These are phyloP conservation scores for Allium fistulosum DNA, from an alignment of 106 monocot species.

Conservation along the genomic window DNA sequence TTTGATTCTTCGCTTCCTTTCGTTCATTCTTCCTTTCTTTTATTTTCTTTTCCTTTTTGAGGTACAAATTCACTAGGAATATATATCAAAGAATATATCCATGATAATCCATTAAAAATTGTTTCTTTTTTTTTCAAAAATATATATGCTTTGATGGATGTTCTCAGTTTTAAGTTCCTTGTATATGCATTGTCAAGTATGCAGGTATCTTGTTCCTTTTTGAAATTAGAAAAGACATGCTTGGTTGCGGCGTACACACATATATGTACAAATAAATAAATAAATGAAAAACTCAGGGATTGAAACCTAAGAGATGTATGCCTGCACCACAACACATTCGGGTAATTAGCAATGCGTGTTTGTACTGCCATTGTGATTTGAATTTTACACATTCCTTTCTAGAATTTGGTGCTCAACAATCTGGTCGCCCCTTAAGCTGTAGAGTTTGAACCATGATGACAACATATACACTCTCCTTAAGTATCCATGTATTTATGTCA, in stretches of 20 bases:
- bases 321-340: background rate
- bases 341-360: background rate
- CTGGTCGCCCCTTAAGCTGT: background rate
- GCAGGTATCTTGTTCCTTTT: background rate
- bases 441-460: background rate
- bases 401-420: background rate
- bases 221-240: background rate
- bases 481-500: background rate
- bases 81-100: conserved; percentile 25
- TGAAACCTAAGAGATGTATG: background rate
- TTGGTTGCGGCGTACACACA: background rate
- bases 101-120: conserved; percentile 9
- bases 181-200: background rate
- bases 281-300: background rate
- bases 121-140: background rate
- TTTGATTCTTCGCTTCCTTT: too few species aligned
- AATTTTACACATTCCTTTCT: background rate
- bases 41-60: background rate
- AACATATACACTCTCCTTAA: background rate
- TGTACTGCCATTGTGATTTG: background rate
- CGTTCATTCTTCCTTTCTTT: background rate
- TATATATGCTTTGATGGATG: background rate
- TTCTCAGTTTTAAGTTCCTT: background rate
- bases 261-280: conserved; percentile 1
- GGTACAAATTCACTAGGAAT: conserved; percentile 12